Conservation (phyloP, 805 yeast genomes). For the Starmerella powellii region DNA sequence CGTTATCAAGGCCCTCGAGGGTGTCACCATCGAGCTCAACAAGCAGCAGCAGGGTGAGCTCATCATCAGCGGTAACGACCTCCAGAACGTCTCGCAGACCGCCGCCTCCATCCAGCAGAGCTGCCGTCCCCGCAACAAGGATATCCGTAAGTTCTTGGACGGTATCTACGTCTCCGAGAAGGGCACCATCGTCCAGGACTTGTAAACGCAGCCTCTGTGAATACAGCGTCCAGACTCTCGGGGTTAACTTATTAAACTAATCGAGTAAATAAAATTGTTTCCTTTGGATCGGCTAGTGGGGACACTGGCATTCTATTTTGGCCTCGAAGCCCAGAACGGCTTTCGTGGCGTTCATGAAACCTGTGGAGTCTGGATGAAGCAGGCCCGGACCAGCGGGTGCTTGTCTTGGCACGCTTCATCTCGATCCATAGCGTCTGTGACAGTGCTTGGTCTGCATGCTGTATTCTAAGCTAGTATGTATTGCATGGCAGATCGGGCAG, state of each 20-base stretch:
- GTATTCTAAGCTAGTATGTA: too few relatives aligned
- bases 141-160: constrained; percentile 99
- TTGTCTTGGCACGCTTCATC: background rate
- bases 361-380: background rate
- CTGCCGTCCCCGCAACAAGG: constrained; percentile 99
- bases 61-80: constrained; percentile 84
- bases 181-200: constrained; percentile 70
- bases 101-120: constrained; percentile 97
- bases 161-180: constrained; percentile 98
- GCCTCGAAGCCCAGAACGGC: too few relatives aligned
- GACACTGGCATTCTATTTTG: constrained; percentile 16
- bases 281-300: constrained; percentile 18
- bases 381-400: constrained; percentile 6
- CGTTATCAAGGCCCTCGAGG: constrained; percentile 72
- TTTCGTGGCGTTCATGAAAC: too few relatives aligned
- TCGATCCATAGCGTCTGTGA: background rate
- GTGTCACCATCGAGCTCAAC: constrained; percentile 77
- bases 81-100: constrained; percentile 94
- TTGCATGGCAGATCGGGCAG: too few relatives aligned
- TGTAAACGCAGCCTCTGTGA: too few relatives aligned
- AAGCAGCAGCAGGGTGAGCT: constrained; percentile 88
- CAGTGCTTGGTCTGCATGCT: background rate
- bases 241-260: constrained; percentile 5
- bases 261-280: constrained; percentile 9
- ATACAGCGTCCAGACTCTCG: too few relatives aligned